These are phyloP conservation scores for Melastoma malabathricum DNA, from an alignment of 345 rosid species.

Conservation along the genomic window DNA sequence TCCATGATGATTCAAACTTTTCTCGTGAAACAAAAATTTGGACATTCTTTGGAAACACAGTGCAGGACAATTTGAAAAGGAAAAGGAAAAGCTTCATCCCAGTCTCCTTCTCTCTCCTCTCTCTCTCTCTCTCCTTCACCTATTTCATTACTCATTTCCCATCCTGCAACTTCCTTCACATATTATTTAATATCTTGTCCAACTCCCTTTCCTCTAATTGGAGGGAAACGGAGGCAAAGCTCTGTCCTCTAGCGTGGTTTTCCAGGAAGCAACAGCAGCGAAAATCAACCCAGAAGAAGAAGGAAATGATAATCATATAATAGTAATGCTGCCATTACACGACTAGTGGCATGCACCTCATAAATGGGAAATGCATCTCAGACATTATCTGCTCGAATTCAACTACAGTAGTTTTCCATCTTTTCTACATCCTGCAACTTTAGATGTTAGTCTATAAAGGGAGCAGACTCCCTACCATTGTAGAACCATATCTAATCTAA, in stretches of 20 bases:
- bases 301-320: conserved; percentile 1
- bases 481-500: not conserved
- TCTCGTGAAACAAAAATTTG: conserved; percentile 41
- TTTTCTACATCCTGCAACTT: conserved; percentile 7
- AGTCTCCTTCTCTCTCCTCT: too few relatives aligned
- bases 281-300: conserved; percentile 22
- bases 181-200: not conserved
- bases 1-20: conserved; percentile 29
- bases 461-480: not conserved
- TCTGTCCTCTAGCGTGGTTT: conserved; percentile 28
- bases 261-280: conserved; percentile 26
- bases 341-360: conserved; percentile 1
- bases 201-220: conserved; percentile 6
- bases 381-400: not conserved
- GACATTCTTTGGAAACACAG: conserved; percentile 27
- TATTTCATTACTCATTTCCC: conserved; percentile 2
- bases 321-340: not conserved
- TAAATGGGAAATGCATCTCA: conserved; percentile 2
- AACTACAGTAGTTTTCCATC: not conserved
- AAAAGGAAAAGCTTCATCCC: conserved; percentile 51
- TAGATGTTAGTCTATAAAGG: not conserved
- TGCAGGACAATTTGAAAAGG: conserved; percentile 21
- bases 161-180: not conserved
- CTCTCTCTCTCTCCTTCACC: conserved; percentile 1
- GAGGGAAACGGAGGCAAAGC: conserved; percentile 10